Percentiles rank a stretch among this genome's conserved stretches.
Conservation (phyloP, 2,329 filamentous ascomycete genomes). For the Capronia epimyces region DNA sequence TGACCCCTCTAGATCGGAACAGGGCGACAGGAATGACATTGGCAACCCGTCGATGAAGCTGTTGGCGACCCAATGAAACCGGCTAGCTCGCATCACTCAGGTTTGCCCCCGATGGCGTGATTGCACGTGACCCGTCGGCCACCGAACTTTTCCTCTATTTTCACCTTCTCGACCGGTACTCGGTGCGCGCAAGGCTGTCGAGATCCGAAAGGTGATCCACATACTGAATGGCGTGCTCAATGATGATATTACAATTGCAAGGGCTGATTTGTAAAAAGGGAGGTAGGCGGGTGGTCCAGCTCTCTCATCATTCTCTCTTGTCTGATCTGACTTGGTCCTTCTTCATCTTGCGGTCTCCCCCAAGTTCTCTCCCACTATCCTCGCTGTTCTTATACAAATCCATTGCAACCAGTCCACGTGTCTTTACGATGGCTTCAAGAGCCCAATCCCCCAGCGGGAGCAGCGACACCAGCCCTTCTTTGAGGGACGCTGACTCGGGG, state of each 20-base stretch:
- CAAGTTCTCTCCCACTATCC: constrained; percentile 3
- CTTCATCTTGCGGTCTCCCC: constrained; percentile 5
- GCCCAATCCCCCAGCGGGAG: constrained; percentile 16
- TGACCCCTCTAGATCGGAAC: neutral
- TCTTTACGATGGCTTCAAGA: constrained; percentile 18
- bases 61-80: constrained; percentile 10
- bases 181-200: constrained; percentile 19
- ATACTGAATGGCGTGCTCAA: constrained; percentile 24
- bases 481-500: constrained; percentile 64
- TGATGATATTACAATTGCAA: constrained; percentile 16
- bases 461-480: constrained; percentile 22
- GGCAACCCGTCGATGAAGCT: constrained; percentile 8
- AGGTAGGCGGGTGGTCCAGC: constrained; percentile 13
- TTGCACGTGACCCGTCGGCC: constrained; percentile 16
- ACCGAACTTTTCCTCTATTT: constrained; percentile 7
- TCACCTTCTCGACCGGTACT: constrained; percentile 4
- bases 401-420: neutral
- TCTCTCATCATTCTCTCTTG: constrained; percentile 9
- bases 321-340: constrained; percentile 1
- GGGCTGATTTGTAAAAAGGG: constrained; percentile 24
- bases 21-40: neutral
- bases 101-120: constrained; percentile 19
- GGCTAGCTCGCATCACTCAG: constrained; percentile 9
- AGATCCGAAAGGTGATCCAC: constrained; percentile 19
- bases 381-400: neutral